Conservation (phyloP, 177 flowering plant genomes). For the Vitis hybrid region DNA sequence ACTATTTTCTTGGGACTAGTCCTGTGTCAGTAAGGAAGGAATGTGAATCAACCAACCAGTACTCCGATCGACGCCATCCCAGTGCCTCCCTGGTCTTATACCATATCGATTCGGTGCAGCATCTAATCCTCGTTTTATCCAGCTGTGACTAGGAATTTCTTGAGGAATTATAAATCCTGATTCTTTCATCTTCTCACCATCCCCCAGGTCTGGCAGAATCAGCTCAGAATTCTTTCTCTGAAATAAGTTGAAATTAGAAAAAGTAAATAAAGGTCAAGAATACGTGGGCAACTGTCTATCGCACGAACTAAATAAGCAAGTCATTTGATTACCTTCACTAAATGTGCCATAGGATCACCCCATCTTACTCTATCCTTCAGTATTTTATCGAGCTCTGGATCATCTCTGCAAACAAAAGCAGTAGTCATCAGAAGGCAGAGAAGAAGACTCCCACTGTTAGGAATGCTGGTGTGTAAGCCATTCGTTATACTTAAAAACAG, state of each 20-base stretch:
- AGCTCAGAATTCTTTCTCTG: slow-evolving; percentile 62
- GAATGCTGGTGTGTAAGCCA: too few species aligned
- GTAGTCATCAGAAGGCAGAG: not conserved
- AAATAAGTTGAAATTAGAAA: slow-evolving; percentile 9
- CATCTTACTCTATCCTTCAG: slow-evolving; percentile 80
- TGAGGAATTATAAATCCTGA: slow-evolving; percentile 92
- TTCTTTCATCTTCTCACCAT: slow-evolving; percentile 82
- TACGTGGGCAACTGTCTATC: not conserved
- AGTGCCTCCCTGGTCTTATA: slow-evolving; percentile 85
- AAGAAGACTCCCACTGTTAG: not conserved
- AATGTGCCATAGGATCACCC: slow-evolving; percentile 99
- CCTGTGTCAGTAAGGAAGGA: not conserved
- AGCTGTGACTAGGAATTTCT: slow-evolving; percentile 85
- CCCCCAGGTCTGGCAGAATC: slow-evolving; percentile 65
- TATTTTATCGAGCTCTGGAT: slow-evolving; percentile 85
- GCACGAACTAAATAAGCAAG: not conserved
- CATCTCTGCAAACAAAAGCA: slow-evolving; percentile 59
- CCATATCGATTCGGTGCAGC: slow-evolving; percentile 86
- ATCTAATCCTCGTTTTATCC: slow-evolving; percentile 81
- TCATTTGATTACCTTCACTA: slow-evolving; percentile 64
- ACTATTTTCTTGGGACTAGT: too few species aligned
- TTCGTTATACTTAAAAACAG: too few species aligned
- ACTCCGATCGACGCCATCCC: slow-evolving; percentile 99
- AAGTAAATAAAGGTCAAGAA: not conserved
- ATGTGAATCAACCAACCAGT: slow-evolving; percentile 48